These are phyloP conservation scores for Naganishia vishniacii DNA, from an alignment of 768 basidiomycete species.

Conservation along the genomic window DNA sequence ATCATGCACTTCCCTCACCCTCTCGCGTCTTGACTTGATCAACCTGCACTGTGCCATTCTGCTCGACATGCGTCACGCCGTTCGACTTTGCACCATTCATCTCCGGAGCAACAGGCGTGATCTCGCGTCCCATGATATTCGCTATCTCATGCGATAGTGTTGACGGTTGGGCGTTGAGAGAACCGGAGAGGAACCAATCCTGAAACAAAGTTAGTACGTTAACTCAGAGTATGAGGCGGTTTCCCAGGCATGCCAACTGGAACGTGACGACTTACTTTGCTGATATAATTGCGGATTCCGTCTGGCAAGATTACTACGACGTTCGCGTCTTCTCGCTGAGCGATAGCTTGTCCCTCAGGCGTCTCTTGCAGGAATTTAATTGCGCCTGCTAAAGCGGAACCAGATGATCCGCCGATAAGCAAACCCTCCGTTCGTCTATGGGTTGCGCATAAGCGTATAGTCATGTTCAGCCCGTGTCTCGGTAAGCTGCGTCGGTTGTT, in stretches of 20 bases:
- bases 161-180: constrained; percentile 4
- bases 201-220: neutral
- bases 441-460: neutral
- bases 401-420: constrained; percentile 88
- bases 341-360: constrained; percentile 58
- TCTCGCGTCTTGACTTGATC: constrained; percentile 9
- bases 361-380: constrained; percentile 66
- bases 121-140: neutral
- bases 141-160: constrained; percentile 10
- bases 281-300: constrained; percentile 51
- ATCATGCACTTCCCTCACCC: neutral
- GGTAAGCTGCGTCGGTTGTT: neutral
- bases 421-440: constrained; percentile 68
- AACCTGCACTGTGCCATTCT: neutral
- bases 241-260: neutral
- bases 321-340: constrained; percentile 67
- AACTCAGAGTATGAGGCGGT: too few relatives aligned
- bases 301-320: constrained; percentile 86
- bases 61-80: neutral
- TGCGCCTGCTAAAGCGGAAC: constrained; percentile 73
- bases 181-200: constrained; percentile 22
- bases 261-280: constrained; percentile 17
- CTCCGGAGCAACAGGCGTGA: neutral
- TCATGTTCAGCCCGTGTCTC: neutral
- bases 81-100: neutral